phyloP scores from a whole-genome alignment of 306 rosid genomes.

The Pachyrhizus erosus region DNA sequence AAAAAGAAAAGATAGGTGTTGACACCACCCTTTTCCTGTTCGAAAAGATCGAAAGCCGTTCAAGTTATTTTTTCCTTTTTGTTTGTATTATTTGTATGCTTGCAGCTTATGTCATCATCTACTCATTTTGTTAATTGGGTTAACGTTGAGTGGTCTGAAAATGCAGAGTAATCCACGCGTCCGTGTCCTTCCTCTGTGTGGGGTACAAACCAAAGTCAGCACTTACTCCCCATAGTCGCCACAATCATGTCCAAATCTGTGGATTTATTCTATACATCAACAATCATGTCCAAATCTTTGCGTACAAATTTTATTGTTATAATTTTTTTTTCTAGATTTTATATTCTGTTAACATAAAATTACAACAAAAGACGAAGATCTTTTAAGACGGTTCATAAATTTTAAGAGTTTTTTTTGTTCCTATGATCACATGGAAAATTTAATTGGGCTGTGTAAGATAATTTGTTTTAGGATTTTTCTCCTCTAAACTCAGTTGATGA shows the following conservation, averaged over 20 bases:
- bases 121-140: not conserved
- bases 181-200: not conserved
- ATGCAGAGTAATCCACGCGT: constrained; percentile 11
- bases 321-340: no score
- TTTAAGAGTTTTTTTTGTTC: no score
- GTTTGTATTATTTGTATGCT: not conserved
- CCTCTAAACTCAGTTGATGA: no score
- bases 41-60: not conserved
- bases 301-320: no score
- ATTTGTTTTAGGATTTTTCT: no score
- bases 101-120: not conserved
- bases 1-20: not conserved
- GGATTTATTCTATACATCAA: constrained; percentile 35
- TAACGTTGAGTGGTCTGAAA: not conserved
- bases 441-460: no score
- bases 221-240: not conserved
- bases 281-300: no score
- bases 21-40: not conserved
- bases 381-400: no score
- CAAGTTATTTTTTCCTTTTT: not conserved
- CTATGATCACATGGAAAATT: no score
- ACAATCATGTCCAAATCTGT: not conserved
- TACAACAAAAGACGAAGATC: no score
- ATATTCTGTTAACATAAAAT: no score
- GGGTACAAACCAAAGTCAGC: constrained; percentile 8